Evolutionary conservation across 2,329 filamentous ascomycete genomes (phyloP).

Genomic region (Colletotrichum nymphaeae): DNA sequence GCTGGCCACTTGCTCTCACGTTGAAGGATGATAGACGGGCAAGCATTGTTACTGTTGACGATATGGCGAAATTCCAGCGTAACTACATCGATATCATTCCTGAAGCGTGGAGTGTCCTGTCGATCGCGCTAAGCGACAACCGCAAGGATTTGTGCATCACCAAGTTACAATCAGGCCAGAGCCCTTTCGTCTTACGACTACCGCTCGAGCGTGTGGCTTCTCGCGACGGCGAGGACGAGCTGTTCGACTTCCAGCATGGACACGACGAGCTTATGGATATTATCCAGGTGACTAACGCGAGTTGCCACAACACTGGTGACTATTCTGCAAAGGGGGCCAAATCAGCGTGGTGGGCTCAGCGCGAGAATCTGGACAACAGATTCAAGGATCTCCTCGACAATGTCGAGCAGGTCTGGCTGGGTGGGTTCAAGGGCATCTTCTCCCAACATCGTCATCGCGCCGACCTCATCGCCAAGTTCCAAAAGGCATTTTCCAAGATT

Average conservation of each 20-base stretch:
- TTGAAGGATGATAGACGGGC: slow-evolving; percentile 46
- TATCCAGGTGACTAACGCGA: slow-evolving; percentile 83
- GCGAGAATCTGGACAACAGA: slow-evolving; percentile 81
- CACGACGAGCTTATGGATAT: slow-evolving; percentile 85
- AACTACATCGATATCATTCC: slow-evolving; percentile 91
- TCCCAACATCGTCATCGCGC: slow-evolving; percentile 75
- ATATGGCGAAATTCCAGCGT: slow-evolving; percentile 76
- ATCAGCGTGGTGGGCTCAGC: slow-evolving; percentile 88
- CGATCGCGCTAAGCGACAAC: slow-evolving; percentile 84
- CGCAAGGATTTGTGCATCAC: slow-evolving; percentile 88
- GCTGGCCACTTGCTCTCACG: slow-evolving; percentile 38
- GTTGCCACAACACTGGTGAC: slow-evolving; percentile 77
- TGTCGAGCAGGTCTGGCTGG: slow-evolving; percentile 93
- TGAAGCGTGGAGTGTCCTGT: slow-evolving; percentile 84
- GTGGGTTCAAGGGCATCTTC: slow-evolving; percentile 95
- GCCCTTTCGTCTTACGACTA: slow-evolving; percentile 87
- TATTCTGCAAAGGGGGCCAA: slow-evolving; percentile 81
- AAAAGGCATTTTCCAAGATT: slow-evolving; percentile 80
- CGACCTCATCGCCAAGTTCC: slow-evolving; percentile 78
- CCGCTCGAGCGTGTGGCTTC: slow-evolving; percentile 86
- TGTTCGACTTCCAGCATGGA: slow-evolving; percentile 86
- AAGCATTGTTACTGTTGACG: slow-evolving; percentile 60
- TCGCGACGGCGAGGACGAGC: slow-evolving; percentile 80
- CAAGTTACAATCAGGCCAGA: slow-evolving; percentile 80
- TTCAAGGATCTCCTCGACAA: slow-evolving; percentile 83